These are phyloP conservation scores for Prasinococcaceae sp. DNA, from an alignment of 139 green algal species.

Conservation along the genomic window DNA sequence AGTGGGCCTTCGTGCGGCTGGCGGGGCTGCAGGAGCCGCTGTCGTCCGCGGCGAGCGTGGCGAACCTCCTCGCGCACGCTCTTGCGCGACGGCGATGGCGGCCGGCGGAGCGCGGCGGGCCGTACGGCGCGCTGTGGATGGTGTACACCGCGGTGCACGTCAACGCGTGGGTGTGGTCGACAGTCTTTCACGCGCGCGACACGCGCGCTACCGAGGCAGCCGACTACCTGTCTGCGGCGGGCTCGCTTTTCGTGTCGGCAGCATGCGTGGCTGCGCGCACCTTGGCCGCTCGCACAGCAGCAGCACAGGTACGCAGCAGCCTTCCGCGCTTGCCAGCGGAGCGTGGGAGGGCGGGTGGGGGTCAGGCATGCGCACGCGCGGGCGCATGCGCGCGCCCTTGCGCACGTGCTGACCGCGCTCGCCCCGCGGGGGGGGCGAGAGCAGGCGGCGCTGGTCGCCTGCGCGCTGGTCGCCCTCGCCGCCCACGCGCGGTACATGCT, in stretches of 20 bases:
- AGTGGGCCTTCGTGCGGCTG: slow-evolving; percentile 68
- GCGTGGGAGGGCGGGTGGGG: too few species aligned
- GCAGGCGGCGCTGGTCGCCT: not conserved
- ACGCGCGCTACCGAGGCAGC: slow-evolving; percentile 3
- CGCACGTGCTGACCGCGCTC: too few species aligned
- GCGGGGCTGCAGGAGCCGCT: slow-evolving; percentile 51
- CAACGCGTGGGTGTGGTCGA: slow-evolving; percentile 61
- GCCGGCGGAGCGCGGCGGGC: too few species aligned
- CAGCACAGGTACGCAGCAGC: too few species aligned
- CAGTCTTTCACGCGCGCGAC: slow-evolving; percentile 53
- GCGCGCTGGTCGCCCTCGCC: not conserved
- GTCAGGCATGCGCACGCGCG: too few species aligned
- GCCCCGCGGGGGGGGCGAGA: too few species aligned
- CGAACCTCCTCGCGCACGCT: slow-evolving; percentile 51
- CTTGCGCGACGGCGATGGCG: too few species aligned
- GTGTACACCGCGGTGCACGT: slow-evolving; percentile 33
- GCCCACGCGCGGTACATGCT: slow-evolving; percentile 59
- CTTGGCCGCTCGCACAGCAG: too few species aligned
- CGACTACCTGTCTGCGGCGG: slow-evolving; percentile 19
- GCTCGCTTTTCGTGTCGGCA: too few species aligned
- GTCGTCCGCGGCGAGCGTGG: slow-evolving; percentile 51
- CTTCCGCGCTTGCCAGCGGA: too few species aligned
- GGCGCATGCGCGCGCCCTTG: too few species aligned
- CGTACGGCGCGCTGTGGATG: slow-evolving; percentile 38
- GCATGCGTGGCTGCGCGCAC: too few species aligned